These are phyloP conservation scores for Mortierella alpina DNA, from an alignment of 192 early-diverging fungal genomes.

Conservation along the genomic window DNA sequence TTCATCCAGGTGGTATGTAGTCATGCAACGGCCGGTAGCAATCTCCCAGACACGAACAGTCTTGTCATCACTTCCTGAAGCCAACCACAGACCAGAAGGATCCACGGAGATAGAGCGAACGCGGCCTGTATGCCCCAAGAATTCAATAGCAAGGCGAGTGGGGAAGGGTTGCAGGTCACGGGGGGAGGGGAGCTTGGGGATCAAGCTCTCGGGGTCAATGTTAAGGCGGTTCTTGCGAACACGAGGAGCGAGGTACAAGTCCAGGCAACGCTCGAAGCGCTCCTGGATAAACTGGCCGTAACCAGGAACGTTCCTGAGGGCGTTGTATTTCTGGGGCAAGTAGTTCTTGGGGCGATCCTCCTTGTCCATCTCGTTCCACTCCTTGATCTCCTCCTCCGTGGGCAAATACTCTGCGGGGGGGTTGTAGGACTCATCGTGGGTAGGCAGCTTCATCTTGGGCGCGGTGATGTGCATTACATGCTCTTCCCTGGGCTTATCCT, in stretches of 20 bases:
- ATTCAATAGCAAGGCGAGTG: constrained; percentile 78
- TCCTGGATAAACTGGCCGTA: constrained; percentile 94
- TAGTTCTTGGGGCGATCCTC: constrained; percentile 79
- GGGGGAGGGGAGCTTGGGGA: constrained; percentile 95
- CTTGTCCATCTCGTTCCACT: constrained; percentile 84
- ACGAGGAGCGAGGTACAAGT: constrained; percentile 96
- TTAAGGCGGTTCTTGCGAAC: constrained; percentile 85
- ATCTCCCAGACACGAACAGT: constrained; percentile 94
- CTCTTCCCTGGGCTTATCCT: constrained; percentile 67
- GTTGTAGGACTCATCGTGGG: constrained; percentile 96
- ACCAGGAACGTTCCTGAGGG: constrained; percentile 87
- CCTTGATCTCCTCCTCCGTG: constrained; percentile 80
- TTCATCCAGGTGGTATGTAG: constrained; percentile 78
- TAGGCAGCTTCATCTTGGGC: constrained; percentile 88
- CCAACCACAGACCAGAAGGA: constrained; percentile 90
- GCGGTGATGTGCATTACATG: constrained; percentile 87
- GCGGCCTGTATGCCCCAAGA: constrained; percentile 82
- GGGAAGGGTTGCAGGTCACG: constrained; percentile 97
- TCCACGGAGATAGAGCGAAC: constrained; percentile 90
- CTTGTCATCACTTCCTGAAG: constrained; percentile 91
- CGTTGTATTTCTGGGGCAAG: constrained; percentile 74
- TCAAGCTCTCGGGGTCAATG: constrained; percentile 90
- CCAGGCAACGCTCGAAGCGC: constrained; percentile 95
- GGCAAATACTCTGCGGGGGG: constrained; percentile 95
- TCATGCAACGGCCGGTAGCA: constrained; percentile 86